Base-by-base conservation (phyloP, 2,329 filamentous ascomycete genomes). In the Boeremia lycopersici region DNA sequence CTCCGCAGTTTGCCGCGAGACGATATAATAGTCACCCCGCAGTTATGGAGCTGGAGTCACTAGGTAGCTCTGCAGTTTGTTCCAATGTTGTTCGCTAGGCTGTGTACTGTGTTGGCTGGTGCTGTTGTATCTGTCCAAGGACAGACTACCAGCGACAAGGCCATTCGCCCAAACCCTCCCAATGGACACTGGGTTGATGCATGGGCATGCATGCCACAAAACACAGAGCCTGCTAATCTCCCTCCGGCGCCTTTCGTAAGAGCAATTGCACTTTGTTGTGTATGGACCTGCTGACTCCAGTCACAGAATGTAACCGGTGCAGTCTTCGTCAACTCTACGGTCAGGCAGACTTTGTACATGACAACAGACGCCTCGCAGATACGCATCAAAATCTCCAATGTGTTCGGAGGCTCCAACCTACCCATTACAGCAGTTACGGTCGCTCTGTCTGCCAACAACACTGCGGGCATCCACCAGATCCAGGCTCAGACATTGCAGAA, bases 171-270 rank as follows among this genome's bases (percentile, higher is more conserved):
- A 4, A 56, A 52, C 23, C 69, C 69, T 23, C 53, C 62, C 9
- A 64, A 69, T 57, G 71, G 78, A 41, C 81, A 83, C 57, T 88
- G 86, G 85, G 78, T 87, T 12, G 81, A 83, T 58, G 85, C 82
- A 2, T 89, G 86, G 86, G 82, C 83, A 0, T 78, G 84, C 2
- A 88, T 88, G 86, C 85, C 86, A 0, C 86, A 89, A 67, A 74
- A 87, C 38, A 84, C 84, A 1, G 86, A 89, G 64, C 81, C 79
- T 9, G 77, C 74, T 41, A 89, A 89, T 60, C 77, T 89, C 17
- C 86, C 86, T 9, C 82, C 82, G 0, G 69, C 79, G 2, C 83
- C 85, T 36, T 89, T 86, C 65, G 70, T 72, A 65, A 34, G 64
- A 51, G 13, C 13, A 12, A n/a, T 10, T 4, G 1, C 3, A 30